phyloP scores from a whole-genome alignment of 1,284 basidiomycete species.

The Xerocomus amazonicus region DNA sequence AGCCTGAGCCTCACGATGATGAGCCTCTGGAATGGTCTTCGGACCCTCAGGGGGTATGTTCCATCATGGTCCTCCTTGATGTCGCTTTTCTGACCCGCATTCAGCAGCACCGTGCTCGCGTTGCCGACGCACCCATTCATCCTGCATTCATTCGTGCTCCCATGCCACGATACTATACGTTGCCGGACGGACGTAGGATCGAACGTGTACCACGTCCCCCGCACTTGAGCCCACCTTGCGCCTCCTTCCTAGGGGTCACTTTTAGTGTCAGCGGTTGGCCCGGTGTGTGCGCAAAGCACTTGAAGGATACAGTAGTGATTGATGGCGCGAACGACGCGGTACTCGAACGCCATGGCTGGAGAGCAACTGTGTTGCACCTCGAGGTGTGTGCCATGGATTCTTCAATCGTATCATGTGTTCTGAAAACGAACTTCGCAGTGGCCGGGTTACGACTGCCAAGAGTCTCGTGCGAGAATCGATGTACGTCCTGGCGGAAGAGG shows the following conservation, averaged over 20 bases:
- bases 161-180: slow-evolving; percentile 23
- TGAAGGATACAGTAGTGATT: slow-evolving; percentile 8
- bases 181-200: slow-evolving; percentile 20
- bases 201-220: slow-evolving; percentile 23
- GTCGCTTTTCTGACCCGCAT: slow-evolving; percentile 1
- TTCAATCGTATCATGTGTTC: not conserved
- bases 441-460: slow-evolving; percentile 21
- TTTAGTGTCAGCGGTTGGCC: slow-evolving; percentile 21
- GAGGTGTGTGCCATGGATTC: slow-evolving; percentile 13
- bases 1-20: too few relatives aligned
- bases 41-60: slow-evolving; percentile 6
- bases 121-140: slow-evolving; percentile 21
- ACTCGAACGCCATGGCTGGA: slow-evolving; percentile 21
- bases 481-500: not conserved
- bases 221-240: slow-evolving; percentile 12
- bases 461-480: slow-evolving; percentile 11
- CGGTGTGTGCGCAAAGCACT: slow-evolving; percentile 22
- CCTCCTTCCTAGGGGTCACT: slow-evolving; percentile 19
- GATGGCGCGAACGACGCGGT: slow-evolving; percentile 23
- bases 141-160: slow-evolving; percentile 6
- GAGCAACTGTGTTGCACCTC: slow-evolving; percentile 20
- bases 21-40: not conserved
- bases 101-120: slow-evolving; percentile 18
- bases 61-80: not conserved
- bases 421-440: slow-evolving; percentile 18